phyloP scores from a whole-genome alignment of 2,329 filamentous ascomycete genomes.

The Trichoderma lentiforme region DNA sequence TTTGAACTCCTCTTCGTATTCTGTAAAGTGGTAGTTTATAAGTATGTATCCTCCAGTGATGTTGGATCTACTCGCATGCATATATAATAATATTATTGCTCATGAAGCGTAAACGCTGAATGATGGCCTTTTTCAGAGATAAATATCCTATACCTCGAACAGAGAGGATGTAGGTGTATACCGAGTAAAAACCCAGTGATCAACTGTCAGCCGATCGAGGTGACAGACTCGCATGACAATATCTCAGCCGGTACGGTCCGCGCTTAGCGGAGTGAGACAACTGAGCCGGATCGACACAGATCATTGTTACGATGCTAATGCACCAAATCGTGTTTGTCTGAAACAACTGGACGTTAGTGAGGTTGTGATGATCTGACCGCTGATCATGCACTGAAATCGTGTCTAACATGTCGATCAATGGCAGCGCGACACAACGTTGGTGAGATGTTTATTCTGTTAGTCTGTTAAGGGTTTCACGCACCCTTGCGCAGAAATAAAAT shows the following conservation, averaged over 20 bases:
- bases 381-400: neutral
- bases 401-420: neutral
- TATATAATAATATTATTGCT: neutral
- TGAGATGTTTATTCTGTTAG: neutral
- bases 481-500: neutral
- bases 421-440: neutral
- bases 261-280: neutral
- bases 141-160: neutral
- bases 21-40: neutral
- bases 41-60: neutral
- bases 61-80: neutral
- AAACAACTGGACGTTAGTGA: neutral
- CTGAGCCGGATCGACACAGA: neutral
- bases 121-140: neutral
- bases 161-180: neutral
- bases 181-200: neutral
- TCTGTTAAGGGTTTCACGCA: neutral
- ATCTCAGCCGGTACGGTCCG: neutral
- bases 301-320: neutral
- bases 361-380: neutral
- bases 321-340: neutral
- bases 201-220: neutral
- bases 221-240: neutral
- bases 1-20: neutral
- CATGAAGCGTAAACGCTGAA: neutral